Evolutionary conservation across 2,329 filamentous ascomycete species (phyloP).

Genomic region (Coniochaeta ligniaria): DNA sequence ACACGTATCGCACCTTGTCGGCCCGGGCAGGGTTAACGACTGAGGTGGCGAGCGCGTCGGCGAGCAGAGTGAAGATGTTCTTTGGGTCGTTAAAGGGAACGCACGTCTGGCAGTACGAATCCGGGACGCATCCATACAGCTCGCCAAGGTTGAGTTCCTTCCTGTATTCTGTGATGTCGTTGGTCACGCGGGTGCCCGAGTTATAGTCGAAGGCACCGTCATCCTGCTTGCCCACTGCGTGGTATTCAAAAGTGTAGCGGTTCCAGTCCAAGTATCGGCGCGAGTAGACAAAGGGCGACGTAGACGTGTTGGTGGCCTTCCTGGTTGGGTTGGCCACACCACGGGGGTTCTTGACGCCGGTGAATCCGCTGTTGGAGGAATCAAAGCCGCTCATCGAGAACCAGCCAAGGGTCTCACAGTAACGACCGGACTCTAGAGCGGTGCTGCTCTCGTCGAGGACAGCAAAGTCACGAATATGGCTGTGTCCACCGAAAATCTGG

Average conservation of each 20-base stretch:
- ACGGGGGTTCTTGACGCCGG: slow-evolving; percentile 24
- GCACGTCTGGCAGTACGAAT: slow-evolving; percentile 51
- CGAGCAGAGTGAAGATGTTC: slow-evolving; percentile 48
- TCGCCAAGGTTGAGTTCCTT: slow-evolving; percentile 45
- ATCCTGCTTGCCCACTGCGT: slow-evolving; percentile 34
- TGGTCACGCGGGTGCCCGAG: slow-evolving; percentile 11
- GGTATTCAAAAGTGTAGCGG: slow-evolving; percentile 56
- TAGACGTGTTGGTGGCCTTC: slow-evolving; percentile 28
- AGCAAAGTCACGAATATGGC: slow-evolving; percentile 57
- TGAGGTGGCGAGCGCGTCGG: slow-evolving; percentile 39
- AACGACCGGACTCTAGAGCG: slow-evolving; percentile 55
- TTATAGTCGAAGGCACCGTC: slow-evolving; percentile 11
- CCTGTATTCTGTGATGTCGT: slow-evolving; percentile 31
- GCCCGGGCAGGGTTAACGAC: slow-evolving; percentile 46
- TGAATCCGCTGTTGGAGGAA: slow-evolving; percentile 32
- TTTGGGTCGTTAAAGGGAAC: slow-evolving; percentile 41
- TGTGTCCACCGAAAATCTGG: slow-evolving; percentile 59
- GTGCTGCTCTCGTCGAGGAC: slow-evolving; percentile 56
- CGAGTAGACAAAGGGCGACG: slow-evolving; percentile 37
- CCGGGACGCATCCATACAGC: slow-evolving; percentile 53
- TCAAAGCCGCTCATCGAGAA: slow-evolving; percentile 55
- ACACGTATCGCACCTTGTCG: slow-evolving; percentile 44
- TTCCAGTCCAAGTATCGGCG: slow-evolving; percentile 65
- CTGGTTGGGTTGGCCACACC: slow-evolving; percentile 31
- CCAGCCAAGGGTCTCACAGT: slow-evolving; percentile 64